These are phyloP conservation scores for Mrakia frigida DNA, from an alignment of 768 basidiomycete species.

Conservation along the genomic window DNA sequence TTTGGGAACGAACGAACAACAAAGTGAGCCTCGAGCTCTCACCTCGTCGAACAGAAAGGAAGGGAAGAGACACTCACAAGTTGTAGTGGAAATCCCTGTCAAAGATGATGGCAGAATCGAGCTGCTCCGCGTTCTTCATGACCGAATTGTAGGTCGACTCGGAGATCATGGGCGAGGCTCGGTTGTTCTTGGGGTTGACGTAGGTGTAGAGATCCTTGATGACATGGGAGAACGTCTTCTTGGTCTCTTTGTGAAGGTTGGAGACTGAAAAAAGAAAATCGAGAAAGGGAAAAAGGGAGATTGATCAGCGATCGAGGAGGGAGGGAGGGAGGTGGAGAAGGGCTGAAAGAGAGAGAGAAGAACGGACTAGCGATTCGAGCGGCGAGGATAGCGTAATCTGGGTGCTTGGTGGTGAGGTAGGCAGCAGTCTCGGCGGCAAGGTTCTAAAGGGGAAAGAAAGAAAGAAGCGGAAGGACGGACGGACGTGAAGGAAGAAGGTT, in stretches of 20 bases:
- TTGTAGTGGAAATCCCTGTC: constrained; percentile 98
- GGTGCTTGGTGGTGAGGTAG: constrained; percentile 92
- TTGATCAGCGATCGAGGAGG: background rate
- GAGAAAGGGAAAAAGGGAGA: background rate
- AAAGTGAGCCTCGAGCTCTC: background rate
- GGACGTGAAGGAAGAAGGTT: constrained; percentile 2
- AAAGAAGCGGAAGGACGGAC: background rate
- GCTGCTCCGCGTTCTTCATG: constrained; percentile 66
- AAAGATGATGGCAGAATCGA: constrained; percentile 95
- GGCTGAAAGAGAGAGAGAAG: no score
- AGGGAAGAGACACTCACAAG: constrained; percentile 55
- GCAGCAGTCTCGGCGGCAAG: constrained; percentile 96
- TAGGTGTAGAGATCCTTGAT: constrained; percentile 85
- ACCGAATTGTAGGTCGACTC: constrained; percentile 77
- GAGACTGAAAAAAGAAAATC: constrained; percentile 55
- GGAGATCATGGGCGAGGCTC: constrained; percentile 83
- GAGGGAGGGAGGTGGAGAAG: background rate
- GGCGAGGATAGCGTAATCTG: constrained; percentile 96
- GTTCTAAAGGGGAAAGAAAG: constrained; percentile 59
- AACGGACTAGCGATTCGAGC: constrained; percentile 72
- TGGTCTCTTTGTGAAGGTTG: constrained; percentile 98
- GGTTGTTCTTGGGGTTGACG: constrained; percentile 94
- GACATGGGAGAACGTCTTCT: constrained; percentile 91
- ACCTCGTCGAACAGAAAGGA: background rate
- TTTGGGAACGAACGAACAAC: background rate